Conservation (phyloP, 2,329 filamentous ascomycete species). For the Podosphaera xanthii region DNA sequence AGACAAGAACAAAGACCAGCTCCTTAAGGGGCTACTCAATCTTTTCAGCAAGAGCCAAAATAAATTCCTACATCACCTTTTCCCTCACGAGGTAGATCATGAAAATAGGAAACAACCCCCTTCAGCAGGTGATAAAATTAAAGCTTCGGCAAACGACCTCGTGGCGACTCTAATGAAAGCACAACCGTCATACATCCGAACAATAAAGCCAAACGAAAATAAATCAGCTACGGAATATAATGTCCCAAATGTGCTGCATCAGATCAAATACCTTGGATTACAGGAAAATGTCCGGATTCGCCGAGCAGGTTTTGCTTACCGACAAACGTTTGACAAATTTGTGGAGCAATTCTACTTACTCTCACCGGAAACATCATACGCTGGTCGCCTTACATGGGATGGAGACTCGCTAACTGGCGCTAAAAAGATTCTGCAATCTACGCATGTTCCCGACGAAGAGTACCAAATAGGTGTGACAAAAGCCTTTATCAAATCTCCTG, state of each 20-base stretch:
- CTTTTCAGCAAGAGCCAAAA: conserved; percentile 70
- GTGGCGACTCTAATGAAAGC: conserved; percentile 94
- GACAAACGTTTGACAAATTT: conserved; percentile 94
- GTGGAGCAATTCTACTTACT: conserved; percentile 91
- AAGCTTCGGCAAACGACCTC: conserved; percentile 77
- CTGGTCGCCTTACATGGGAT: conserved; percentile 90
- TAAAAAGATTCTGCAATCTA: conserved; percentile 85
- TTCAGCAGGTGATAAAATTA: conserved; percentile 90
- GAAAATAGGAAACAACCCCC: conserved; percentile 88
- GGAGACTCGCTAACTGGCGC: conserved; percentile 73
- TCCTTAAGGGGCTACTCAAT: conserved; percentile 81
- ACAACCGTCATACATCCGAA: conserved; percentile 91
- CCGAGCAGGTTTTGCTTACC: conserved; percentile 86
- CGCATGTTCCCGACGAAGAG: conserved; percentile 81
- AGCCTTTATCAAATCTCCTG: conserved; percentile 93
- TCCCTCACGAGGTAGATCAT: conserved; percentile 82
- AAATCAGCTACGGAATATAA: conserved; percentile 92
- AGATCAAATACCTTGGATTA: conserved; percentile 97
- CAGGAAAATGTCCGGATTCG: conserved; percentile 97
- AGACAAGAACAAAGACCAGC: conserved; percentile 97
- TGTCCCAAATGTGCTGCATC: conserved; percentile 75
- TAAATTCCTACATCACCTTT: conserved; percentile 64
- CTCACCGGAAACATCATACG: conserved; percentile 84
- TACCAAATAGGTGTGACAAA: conserved; percentile 95
- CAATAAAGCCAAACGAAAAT: conserved; percentile 98